Evolutionary conservation across 352 stramenopile genomes (phyloP).

Genomic region (Phytophthora ohioensis): DNA sequence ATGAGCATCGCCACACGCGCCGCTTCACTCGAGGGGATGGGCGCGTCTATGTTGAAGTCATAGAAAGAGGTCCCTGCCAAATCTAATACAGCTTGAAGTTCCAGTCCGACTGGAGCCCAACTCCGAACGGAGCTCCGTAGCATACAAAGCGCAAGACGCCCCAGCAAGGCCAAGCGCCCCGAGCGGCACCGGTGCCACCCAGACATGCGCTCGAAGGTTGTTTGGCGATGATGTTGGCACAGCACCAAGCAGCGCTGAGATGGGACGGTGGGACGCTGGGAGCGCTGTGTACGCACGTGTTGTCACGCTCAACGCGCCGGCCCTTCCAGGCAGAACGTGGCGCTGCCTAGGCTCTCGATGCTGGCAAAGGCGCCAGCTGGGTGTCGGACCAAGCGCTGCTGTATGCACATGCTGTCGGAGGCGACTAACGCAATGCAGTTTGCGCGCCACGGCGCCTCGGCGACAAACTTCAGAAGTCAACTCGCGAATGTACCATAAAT

Average conservation of each 20-base stretch:
- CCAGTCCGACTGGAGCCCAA: background rate
- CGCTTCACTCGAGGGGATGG: constrained; percentile 35
- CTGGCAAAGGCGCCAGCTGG: constrained; percentile 1
- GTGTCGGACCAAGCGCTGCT: constrained; percentile 6
- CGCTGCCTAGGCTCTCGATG: background rate
- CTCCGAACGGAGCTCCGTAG: constrained; percentile 5
- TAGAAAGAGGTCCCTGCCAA: constrained; percentile 33
- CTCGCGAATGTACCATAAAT: background rate
- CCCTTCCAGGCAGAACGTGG: too few relatives aligned
- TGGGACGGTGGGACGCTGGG: constrained; percentile 12
- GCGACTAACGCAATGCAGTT: background rate
- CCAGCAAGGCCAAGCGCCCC: background rate
- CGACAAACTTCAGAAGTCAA: constrained; percentile 23
- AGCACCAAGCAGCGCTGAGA: constrained; percentile 14
- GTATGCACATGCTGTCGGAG: constrained; percentile 17
- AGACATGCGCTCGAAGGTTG: constrained; percentile 13
- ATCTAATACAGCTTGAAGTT: constrained; percentile 66
- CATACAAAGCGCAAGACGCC: constrained; percentile 28
- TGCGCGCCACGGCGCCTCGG: background rate
- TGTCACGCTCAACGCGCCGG: constrained; percentile 1
- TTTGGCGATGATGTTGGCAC: background rate
- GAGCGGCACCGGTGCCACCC: background rate
- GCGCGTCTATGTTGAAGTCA: constrained; percentile 50
- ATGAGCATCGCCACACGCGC: constrained; percentile 31
- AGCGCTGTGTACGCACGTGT: constrained; percentile 15